Evolutionary conservation across 805 yeast genomes (phyloP), one percentile per base, ranked within the genome.

Genomic region (Wickerhamia fluorescens): DNA sequence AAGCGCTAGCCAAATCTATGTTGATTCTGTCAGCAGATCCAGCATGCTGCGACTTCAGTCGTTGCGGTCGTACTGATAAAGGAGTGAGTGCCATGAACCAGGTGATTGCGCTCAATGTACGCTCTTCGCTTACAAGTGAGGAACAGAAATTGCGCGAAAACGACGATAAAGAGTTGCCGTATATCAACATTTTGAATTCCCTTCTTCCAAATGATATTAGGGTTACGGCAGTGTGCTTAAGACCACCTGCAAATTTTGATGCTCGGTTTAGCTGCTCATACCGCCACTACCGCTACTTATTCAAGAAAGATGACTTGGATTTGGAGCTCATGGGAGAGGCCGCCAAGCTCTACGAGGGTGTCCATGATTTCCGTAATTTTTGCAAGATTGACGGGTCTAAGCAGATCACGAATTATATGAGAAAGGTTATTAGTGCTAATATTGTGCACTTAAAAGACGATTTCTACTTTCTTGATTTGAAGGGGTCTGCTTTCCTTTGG

Each of bases 61-160:
- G 96, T 38, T 92, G 97, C 58, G 97, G 97, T 0, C 67, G 97
- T 45, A 89, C 97, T 0, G 97, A 89, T 47, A 75, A 74, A 41
- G 97, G 96, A n/a, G 97, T 89, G 9, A 84, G 95, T 59, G 98
- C 98, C 0, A 73, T 92, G 79, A 83, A 85, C 40, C 98, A 92
- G 54, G 97, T 92, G 2, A 79, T 92, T 4, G 78, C 95, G 1
- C 57, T 92, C 21, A 56, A 64, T 10, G 78, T 89, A 16, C 66
- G 98, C 40, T 85, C 96, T 0, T 61, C 64, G 14, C 55, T 92
- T 23, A 47, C 73, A 0, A 42, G 45, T 1, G 88, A 79, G 25
- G 83, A 85, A 28, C 87, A 86, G 37, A 12, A 26, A 7, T 67
- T 73, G 33, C 64, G 74, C 1, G 53, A 31, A 0, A 71, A 68